A percentile compares a stretch with the other conserved stretches of the same genome.
These are phyloP conservation scores for Sporothrix variecibatus DNA, from an alignment of 2,329 filamentous ascomycete genomes.

Conservation along the genomic window DNA sequence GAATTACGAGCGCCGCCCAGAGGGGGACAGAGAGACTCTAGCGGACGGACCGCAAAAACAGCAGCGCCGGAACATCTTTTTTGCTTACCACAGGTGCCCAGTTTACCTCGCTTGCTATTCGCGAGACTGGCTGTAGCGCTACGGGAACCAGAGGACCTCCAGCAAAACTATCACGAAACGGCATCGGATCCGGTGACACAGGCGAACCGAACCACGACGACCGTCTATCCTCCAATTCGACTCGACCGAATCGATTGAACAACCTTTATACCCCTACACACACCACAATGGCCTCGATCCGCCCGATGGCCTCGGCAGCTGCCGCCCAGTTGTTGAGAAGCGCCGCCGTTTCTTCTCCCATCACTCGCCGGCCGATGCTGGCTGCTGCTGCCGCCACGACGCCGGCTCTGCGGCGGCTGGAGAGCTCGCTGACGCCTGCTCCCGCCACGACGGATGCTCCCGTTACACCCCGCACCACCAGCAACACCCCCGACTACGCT, in stretches of 20 bases:
- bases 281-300: constrained; percentile 63
- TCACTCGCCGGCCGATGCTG: constrained; percentile 33
- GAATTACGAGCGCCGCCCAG: background rate
- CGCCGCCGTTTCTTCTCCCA: constrained; percentile 35
- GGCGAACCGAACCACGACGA: constrained; percentile 13
- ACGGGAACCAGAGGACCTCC: constrained; percentile 15
- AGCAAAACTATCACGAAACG: constrained; percentile 19
- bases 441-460: constrained; percentile 38
- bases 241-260: background rate
- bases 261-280: constrained; percentile 15
- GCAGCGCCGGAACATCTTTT: constrained; percentile 29
- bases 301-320: constrained; percentile 55
- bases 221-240: background rate
- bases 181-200: background rate
- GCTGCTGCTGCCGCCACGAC: constrained; percentile 39
- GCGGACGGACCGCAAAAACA: constrained; percentile 23
- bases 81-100: constrained; percentile 26
- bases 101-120: constrained; percentile 31
- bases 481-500: constrained; percentile 77
- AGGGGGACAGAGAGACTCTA: background rate
- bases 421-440: constrained; percentile 53
- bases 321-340: constrained; percentile 55
- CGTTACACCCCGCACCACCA: constrained; percentile 43
- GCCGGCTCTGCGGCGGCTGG: constrained; percentile 54
- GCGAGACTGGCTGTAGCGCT: constrained; percentile 14